A percentile compares a stretch with the other conserved stretches of the same genome.
Evolutionary conservation across 768 basidiomycete genomes (phyloP).

Genomic region (Suillus tomentosus): DNA sequence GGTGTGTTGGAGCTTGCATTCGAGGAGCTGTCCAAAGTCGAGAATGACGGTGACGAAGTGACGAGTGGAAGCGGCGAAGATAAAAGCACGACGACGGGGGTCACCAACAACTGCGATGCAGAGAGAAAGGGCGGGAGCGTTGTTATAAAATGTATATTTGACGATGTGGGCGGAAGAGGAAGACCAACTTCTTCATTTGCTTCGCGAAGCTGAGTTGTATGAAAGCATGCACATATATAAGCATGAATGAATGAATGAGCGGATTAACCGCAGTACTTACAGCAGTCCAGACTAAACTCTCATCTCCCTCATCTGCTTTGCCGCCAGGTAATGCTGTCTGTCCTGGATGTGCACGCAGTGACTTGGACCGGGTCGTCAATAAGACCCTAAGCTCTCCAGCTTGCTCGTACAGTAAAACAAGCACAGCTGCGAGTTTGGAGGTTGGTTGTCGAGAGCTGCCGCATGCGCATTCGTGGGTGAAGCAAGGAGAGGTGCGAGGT

Average conservation of each 20-base stretch:
- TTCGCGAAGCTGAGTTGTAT: slow-evolving; percentile 63
- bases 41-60: not conserved
- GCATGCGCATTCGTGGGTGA: slow-evolving; percentile 2
- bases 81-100: slow-evolving; percentile 75
- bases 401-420: slow-evolving; percentile 79
- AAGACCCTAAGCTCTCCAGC: slow-evolving; percentile 69
- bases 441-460: slow-evolving; percentile 36
- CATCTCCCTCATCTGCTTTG: slow-evolving; percentile 69
- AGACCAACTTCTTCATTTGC: slow-evolving; percentile 85
- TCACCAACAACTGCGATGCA: slow-evolving; percentile 68
- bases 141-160: slow-evolving; percentile 60
- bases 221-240: not conserved
- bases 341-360: slow-evolving; percentile 72
- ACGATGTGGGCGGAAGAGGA: slow-evolving; percentile 46
- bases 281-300: slow-evolving; percentile 66
- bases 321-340: slow-evolving; percentile 87
- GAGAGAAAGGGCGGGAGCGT: slow-evolving; percentile 70
- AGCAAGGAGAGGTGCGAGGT: not conserved
- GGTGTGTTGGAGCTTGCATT: not conserved
- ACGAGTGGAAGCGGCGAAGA: slow-evolving; percentile 28
- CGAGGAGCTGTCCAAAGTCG: not conserved
- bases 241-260: too few species aligned
- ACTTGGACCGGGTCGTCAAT: slow-evolving; percentile 83
- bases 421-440: slow-evolving; percentile 68
- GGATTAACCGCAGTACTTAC: slow-evolving; percentile 45